Evolutionary conservation across 164 flowering plant species (phyloP).

Genomic region (Euptelea pleiosperma): DNA sequence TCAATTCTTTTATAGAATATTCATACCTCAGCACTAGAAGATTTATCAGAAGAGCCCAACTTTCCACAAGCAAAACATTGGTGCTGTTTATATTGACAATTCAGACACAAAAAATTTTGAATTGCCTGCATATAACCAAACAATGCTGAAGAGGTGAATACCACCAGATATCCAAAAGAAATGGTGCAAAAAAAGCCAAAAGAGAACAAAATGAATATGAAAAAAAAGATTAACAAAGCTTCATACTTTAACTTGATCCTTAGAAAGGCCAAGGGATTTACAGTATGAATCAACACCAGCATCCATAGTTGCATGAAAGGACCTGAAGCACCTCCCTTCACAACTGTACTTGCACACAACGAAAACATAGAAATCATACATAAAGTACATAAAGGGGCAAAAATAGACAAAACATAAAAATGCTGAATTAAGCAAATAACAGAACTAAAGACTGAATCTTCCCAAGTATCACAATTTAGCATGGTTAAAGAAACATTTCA

Average conservation of each 20-base stretch:
- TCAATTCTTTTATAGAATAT: not conserved
- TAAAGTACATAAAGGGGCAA: not conserved
- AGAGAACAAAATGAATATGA: not conserved
- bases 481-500: too few relatives aligned
- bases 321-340: constrained; percentile 82
- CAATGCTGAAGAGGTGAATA: not conserved
- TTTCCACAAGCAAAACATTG: constrained; percentile 81
- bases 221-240: too few relatives aligned
- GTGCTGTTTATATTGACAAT: constrained; percentile 67
- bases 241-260: constrained; percentile 51
- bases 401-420: not conserved
- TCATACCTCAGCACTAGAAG: constrained; percentile 62
- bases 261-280: constrained; percentile 49
- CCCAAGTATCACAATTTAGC: not conserved
- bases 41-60: constrained; percentile 69
- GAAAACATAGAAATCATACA: not conserved
- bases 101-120: constrained; percentile 47
- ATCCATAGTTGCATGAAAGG: constrained; percentile 68
- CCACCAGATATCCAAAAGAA: not conserved
- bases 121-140: constrained; percentile 43
- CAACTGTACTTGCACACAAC: constrained; percentile 45
- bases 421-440: not conserved
- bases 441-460: not conserved
- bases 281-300: constrained; percentile 55
- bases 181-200: not conserved